Base-by-base conservation (phyloP, 1,139 yeast genomes). In the Candida sp. region DNA sequence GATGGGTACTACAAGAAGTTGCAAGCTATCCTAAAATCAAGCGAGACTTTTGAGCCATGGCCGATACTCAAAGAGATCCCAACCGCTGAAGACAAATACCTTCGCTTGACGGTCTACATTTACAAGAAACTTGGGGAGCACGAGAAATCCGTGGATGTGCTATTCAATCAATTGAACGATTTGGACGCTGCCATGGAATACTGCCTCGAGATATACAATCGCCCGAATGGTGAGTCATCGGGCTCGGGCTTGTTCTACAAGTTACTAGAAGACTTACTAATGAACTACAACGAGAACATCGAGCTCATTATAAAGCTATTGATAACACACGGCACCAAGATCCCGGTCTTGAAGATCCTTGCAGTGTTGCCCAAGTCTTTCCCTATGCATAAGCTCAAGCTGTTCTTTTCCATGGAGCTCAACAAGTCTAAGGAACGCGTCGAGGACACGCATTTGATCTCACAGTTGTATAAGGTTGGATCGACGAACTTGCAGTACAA, bases 111-210 rank as follows among this genome's bases (percentile, higher is more conserved):
- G 41, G 83, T 90, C 0, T 77, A 82, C 46, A 80, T 93, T 2
- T 76, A 87, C 51, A 78, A 80, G 41, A 77, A 83, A 54, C 66
- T 88, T 43, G 86, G 84, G 1, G 84, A 83, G 51, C 91, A 90
- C 61, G 78, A 78, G 11, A 80, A 83, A 47, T 86, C 93, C 0
- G 72, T 94, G 28, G 83, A 83, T 54, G 81, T 90, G 1, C 75
- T 85, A 43, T 84, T 83, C 50, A 77, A 79, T 51, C 84, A 85
- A 41, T 67, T 91, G 45, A 70, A 80, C 11, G 88, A 88, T 61
- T 77, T 83, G 50, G 70, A 71, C 25, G 73, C 75, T 17, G 89
- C 96, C 0, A 78, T 88, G 55, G 67, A 72, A 45, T 86, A 90
- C 62, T 85, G 96, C 58, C 67, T 82, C 1, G 78, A 77, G 4